Percentiles rank a stretch among this genome's conserved stretches.
These are phyloP conservation scores for Nannochloropsis salina DNA, from an alignment of 108 stramenopile genomes.

Conservation along the genomic window DNA sequence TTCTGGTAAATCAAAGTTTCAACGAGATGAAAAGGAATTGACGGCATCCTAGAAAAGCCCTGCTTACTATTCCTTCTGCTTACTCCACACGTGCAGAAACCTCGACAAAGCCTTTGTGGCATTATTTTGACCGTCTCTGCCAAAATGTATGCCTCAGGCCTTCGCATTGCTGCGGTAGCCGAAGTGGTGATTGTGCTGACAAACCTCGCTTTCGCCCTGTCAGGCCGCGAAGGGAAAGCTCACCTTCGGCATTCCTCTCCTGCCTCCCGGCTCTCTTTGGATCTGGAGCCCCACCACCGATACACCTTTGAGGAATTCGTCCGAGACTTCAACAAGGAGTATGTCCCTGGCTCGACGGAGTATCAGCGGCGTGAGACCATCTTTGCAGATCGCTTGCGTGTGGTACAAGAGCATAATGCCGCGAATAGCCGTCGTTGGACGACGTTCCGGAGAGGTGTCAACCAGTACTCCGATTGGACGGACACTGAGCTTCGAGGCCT, in stretches of 20 bases:
- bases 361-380: background rate
- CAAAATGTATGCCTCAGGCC: background rate
- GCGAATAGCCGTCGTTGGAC: background rate
- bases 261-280: background rate
- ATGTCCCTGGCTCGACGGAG: background rate
- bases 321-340: background rate
- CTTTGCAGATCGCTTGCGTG: background rate
- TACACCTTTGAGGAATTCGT: conserved; percentile 4
- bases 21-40: no score
- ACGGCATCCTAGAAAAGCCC: background rate
- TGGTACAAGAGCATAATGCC: background rate
- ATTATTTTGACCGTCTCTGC: background rate
- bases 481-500: background rate
- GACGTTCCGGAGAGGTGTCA: background rate
- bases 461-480: background rate
- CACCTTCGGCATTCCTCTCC: background rate
- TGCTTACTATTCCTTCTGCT: background rate
- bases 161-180: background rate
- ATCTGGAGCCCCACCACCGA: background rate
- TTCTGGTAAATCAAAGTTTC: no score
- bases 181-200: background rate
- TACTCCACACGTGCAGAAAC: background rate
- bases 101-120: background rate
- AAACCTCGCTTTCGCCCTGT: background rate
- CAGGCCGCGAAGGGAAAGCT: background rate